Conservation (phyloP, 495 filamentous ascomycete genomes). For the Paragyromitra xinjiangensis region DNA sequence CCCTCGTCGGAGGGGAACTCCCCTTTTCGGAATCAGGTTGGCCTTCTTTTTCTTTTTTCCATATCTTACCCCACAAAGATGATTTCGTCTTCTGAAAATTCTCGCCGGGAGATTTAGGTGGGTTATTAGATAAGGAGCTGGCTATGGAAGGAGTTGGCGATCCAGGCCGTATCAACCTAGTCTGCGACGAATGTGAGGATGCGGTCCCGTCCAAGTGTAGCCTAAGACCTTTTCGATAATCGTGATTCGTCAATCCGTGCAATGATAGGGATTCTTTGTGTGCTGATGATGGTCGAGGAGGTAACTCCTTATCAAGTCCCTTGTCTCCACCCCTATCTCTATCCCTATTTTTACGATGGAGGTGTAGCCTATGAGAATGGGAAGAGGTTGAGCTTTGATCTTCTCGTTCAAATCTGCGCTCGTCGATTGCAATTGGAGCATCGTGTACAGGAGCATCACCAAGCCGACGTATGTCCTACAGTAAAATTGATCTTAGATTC, state of each 20-base stretch:
- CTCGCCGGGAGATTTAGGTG: slow-evolving; percentile 56
- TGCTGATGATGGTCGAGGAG: slow-evolving; percentile 52
- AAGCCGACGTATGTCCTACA: slow-evolving; percentile 78
- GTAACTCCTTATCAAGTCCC: slow-evolving; percentile 57
- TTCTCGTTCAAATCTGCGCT: slow-evolving; percentile 58
- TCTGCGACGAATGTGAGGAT: slow-evolving; percentile 57
- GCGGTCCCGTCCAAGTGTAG: slow-evolving; percentile 56
- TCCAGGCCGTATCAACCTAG: slow-evolving; percentile 51
- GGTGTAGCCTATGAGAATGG: slow-evolving; percentile 68
- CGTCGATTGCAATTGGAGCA: slow-evolving; percentile 70
- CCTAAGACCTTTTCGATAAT: slow-evolving; percentile 51
- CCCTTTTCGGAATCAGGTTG: slow-evolving; percentile 46
- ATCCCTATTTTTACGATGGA: slow-evolving; percentile 72
- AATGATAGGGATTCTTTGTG: slow-evolving; percentile 45
- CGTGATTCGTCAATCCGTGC: slow-evolving; percentile 38
- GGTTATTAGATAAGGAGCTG: slow-evolving; percentile 55
- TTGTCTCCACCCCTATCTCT: slow-evolving; percentile 59
- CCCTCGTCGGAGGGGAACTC: slow-evolving; percentile 5
- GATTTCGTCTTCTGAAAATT: slow-evolving; percentile 41
- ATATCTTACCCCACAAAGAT: slow-evolving; percentile 52
- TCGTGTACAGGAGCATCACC: slow-evolving; percentile 84
- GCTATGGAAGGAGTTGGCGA: slow-evolving; percentile 57
- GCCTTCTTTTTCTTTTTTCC: slow-evolving; percentile 44
- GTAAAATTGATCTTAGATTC: slow-evolving; percentile 42
- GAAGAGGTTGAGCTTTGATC: slow-evolving; percentile 62